Percentiles rank a stretch among this genome's conserved stretches.
phyloP scores from a whole-genome alignment of 2,329 filamentous ascomycete genomes.

The Aureobasidium melanogenum region DNA sequence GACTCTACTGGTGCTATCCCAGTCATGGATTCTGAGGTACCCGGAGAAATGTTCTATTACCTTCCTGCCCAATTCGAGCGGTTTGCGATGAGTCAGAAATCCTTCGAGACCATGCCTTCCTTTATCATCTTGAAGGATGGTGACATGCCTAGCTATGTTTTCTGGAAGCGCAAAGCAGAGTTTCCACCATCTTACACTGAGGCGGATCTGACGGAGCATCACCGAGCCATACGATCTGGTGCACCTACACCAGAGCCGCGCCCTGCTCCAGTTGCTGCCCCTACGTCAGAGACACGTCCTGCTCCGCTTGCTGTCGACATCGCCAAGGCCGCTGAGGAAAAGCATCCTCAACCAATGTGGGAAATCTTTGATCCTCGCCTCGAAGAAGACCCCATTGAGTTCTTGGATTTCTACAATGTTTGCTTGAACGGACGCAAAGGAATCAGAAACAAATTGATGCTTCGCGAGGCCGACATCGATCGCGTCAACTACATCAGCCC shows the following conservation, averaged over 20 bases:
- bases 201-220: background rate
- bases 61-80: background rate
- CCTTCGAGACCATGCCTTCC: background rate
- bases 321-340: background rate
- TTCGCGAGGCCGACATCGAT: conserved; percentile 6
- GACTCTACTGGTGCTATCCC: background rate
- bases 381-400: background rate
- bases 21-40: background rate
- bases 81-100: background rate
- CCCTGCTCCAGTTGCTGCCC: background rate
- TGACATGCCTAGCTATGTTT: background rate
- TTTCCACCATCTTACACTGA: background rate
- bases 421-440: background rate
- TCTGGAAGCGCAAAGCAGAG: background rate
- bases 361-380: conserved; percentile 1
- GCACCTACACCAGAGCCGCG: background rate
- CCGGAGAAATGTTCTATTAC: background rate
- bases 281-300: background rate
- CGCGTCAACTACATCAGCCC: conserved; percentile 7
- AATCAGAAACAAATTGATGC: conserved; percentile 3
- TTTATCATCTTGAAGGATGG: background rate
- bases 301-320: background rate
- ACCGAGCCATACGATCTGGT: background rate
- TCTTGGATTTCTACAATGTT: conserved; percentile 7
- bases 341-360: background rate